A percentile compares a stretch with the other conserved stretches of the same genome.
phyloP scores from a whole-genome alignment of 345 rosid species.

The Angophora floribunda region DNA sequence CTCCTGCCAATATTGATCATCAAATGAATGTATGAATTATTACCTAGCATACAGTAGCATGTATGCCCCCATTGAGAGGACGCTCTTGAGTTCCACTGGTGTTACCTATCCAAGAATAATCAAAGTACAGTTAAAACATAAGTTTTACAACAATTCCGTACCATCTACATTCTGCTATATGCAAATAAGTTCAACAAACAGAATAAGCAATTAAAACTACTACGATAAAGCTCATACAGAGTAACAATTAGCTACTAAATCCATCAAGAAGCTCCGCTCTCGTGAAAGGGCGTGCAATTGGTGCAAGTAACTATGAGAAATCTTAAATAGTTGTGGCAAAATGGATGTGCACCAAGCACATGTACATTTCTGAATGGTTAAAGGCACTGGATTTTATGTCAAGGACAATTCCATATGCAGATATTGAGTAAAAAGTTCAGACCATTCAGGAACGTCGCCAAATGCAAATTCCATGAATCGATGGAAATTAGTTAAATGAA shows the following conservation, averaged over 20 bases:
- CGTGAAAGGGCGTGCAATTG: neutral
- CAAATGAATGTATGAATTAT: neutral
- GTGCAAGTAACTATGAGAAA: neutral
- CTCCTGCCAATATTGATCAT: neutral
- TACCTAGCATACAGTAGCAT: conserved; percentile 94
- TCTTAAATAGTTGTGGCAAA: neutral
- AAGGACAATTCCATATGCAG: neutral
- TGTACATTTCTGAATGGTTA: neutral
- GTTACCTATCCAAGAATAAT: conserved; percentile 50
- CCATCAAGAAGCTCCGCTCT: neutral
- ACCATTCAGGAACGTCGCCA: neutral
- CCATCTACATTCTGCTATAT: neutral
- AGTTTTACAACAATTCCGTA: neutral
- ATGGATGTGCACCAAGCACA: neutral
- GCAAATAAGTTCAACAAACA: neutral
- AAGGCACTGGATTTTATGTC: neutral
- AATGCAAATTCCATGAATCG: neutral
- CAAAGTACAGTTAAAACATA: neutral
- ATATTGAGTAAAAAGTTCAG: neutral
- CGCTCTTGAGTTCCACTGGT: conserved; percentile 53
- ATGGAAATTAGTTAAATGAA: neutral
- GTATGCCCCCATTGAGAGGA: conserved; percentile 66
- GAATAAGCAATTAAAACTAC: neutral
- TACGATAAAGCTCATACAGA: neutral
- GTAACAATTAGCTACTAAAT: neutral